Evolutionary conservation across 2,329 filamentous ascomycete species (phyloP), one percentile per base, ranked within the genome.

Genomic region (Beauveria asiatica): DNA sequence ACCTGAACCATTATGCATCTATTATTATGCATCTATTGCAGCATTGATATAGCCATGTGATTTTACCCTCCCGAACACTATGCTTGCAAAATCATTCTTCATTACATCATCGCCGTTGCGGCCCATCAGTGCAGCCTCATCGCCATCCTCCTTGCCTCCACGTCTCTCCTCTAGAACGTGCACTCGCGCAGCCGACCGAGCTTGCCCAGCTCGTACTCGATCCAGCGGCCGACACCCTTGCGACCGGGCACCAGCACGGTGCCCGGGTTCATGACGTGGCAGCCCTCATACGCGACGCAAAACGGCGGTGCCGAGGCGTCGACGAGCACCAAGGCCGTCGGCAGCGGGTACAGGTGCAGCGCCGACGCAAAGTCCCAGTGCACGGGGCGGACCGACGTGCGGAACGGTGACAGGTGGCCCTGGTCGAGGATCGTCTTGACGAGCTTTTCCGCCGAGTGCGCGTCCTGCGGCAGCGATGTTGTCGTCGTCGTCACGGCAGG

Each of bases 371-470:
- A 90, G 73, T 97, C 93, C 94, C 94, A 97, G 65, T 96, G 84
- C 5, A 96, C 83, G 0, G 94, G 94, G 1, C 93, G 83, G 37
- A 84, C 80, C 0, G 84, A 76, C n/a, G 92, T 81, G 0, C 90
- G 86, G 73, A 97, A 99, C 0, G 94, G 94, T 0, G 89, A 86
- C 11, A 99, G 81, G 64, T 91, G 89, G 5, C 90, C 90, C 74
- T 99, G 94, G 66, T 96, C 92, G 8, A 99, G 81, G 10, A 99
- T 72, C 0, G 93, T 96, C 71, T 96, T 95, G 67, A 96, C 92
- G 1, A 97, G 81, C 66, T 90, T 89, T 61, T 88, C 83, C 8
- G 89, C 88, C 7, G 83, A 79, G 58, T 79, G 79, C 21, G 82
- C 68, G 63, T 85, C 82, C 62, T 81, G 75, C 16, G 78, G 72